Evolutionary conservation across 2,329 filamentous ascomycete species (phyloP), one percentile per base, ranked within the genome.

Genomic region (Alternaria triticimaculans): DNA sequence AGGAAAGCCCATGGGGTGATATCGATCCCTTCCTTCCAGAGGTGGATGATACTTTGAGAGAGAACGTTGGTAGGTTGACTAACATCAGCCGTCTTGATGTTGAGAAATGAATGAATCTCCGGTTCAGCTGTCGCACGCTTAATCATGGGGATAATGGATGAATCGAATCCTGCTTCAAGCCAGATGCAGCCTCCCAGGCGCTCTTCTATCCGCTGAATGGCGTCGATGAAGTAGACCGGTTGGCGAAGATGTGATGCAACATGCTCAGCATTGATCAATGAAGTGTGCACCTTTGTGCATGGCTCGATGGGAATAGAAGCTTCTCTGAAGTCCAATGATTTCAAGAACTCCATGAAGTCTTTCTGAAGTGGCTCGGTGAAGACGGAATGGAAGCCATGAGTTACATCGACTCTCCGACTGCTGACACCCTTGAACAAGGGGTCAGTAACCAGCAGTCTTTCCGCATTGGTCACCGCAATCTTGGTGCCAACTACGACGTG

Each of bases 161-260:
- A 69, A 9, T 65, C 57, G 3, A 64, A 65, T 9, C 71, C 72
- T 30, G 72, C 72, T 49, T 76, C 73, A 2, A 76, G 64, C 66
- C 66, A 76, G 10, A 67, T 61, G 15, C 59, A 62, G 6, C 33
- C 26, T 75, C 68, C 37, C 11, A 73, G 66, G 6, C 73, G 55
- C 8, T 78, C 58, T 0, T 74, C 65, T 0, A 87, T 66, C 1
- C 84, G 68, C 37, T 81, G 70, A 0, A 86, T 60, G 0, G 82
- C 85, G 8, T 84, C 75, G 21, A 76, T 41, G 65, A 84, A 85
- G 66, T 76, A 84, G 0, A 86, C 84, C 0, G 84, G 82, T 0
- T 80, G 44, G 1, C 83, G 66, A 70, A 83, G 80, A 55, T 86
- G 84, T 0, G 77, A 56, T 0, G 78, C 51, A 9, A 48, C 20